A percentile compares a stretch with the other conserved stretches of the same genome.
Conservation (phyloP, 1,284 basidiomycete species). For the Athelia sp. region DNA sequence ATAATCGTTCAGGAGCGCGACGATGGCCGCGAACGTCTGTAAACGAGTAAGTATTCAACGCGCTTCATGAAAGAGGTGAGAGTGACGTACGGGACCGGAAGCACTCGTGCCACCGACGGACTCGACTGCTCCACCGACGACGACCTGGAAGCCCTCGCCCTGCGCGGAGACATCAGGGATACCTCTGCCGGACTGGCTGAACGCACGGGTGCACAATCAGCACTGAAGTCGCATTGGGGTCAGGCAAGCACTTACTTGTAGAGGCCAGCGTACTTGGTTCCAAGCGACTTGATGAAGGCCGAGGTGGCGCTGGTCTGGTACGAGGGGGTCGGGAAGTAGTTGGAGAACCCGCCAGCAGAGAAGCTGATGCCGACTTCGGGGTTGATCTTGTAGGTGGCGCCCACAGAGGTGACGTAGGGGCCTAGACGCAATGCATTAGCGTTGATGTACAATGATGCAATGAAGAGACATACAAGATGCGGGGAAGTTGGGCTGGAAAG, state of each 20-base stretch:
- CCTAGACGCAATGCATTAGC: constrained; percentile 21
- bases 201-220: constrained; percentile 3
- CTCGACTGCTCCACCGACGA: constrained; percentile 39
- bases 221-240: constrained; percentile 1
- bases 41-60: not conserved
- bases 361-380: constrained; percentile 53
- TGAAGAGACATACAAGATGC: constrained; percentile 43
- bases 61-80: not conserved
- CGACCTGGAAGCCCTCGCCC: constrained; percentile 53
- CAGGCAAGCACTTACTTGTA: constrained; percentile 41
- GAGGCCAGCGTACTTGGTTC: constrained; percentile 41
- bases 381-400: constrained; percentile 45
- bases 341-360: constrained; percentile 53
- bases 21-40: constrained; percentile 53
- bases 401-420: constrained; percentile 64
- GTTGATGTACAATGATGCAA: constrained; percentile 11
- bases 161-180: constrained; percentile 73
- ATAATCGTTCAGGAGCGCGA: constrained; percentile 58
- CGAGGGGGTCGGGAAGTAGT: constrained; percentile 51
- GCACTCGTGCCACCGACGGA: constrained; percentile 59
- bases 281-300: constrained; percentile 44
- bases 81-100: not conserved
- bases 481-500: constrained; percentile 70
- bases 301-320: constrained; percentile 56
- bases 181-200: constrained; percentile 50